Base-by-base conservation (phyloP, 2,329 filamentous ascomycete species). In the Lachnellula willkommii region DNA sequence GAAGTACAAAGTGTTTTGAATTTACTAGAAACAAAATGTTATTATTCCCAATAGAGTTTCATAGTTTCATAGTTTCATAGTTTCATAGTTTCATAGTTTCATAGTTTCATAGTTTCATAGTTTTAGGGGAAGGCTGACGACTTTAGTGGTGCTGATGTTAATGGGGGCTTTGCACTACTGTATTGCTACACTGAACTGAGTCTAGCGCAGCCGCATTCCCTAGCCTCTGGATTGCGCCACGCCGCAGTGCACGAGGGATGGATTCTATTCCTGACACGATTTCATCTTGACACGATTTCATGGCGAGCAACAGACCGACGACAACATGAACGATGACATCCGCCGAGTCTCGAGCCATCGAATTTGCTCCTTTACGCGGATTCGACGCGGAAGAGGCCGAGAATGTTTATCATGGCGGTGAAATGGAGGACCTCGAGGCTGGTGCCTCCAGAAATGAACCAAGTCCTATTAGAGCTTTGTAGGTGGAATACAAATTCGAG, bases 261-360 rank as follows among this genome's bases (percentile, higher is more conserved):
- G 9, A 32, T 17, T 40, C 37, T 17, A 17, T 40, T 17, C 37
- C 4, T 40, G 37, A 17, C 37, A 40, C 37, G 15, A n/a, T 9
- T 40, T 40, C 37, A 17, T 17, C 2, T 20, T 20, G 37, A 40
- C 37, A 40, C 37, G 15, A n/a, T 9, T 40, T 40, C 37, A 17
- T 17, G 37, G 15, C 15, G 37, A 17, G n/a, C 37, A 17, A 40
- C 37, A n/a, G 5, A 6, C 37, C 2, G 3, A 40, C 15, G 37
- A 32, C 24, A 54, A 47, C 20, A 48, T 56, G 50, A 56, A 47
- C 20, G 20, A 56, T 56, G 54, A 35, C 49, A 37, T 53, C 50
- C 50, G 40, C 50, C 7, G 54, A 47, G 20, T 17, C 36, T 32
- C 50, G 14, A 45, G 24, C 28, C 15, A 46, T 53, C 20, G 50